Conservation (phyloP, 768 basidiomycete genomes). For the Hemileccinum impolitum region DNA sequence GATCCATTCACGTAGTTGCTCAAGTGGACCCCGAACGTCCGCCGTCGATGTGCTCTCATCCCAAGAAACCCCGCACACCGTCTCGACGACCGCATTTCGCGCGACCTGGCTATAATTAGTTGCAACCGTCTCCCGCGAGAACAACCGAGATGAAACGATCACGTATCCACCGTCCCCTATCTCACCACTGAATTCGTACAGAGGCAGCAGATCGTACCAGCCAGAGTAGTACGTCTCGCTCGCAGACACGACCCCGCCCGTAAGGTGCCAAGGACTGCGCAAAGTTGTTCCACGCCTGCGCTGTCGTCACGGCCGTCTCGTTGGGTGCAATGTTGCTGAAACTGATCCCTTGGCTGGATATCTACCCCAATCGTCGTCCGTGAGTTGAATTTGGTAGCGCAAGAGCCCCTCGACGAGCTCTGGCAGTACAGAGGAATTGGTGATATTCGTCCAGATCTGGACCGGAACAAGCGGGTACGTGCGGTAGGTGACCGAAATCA, state of each 20-base stretch:
- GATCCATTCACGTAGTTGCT: too few relatives aligned
- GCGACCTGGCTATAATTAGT: neutral
- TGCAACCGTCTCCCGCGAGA: neutral
- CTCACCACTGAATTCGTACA: neutral
- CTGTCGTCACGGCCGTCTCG: conserved; percentile 32
- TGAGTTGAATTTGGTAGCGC: conserved; percentile 32
- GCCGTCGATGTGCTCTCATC: too few relatives aligned
- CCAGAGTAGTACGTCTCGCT: neutral
- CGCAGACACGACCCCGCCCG: neutral
- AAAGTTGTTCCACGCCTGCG: conserved; percentile 31
- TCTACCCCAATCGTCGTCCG: conserved; percentile 46
- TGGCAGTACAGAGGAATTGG: conserved; percentile 25
- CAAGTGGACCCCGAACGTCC: too few relatives aligned
- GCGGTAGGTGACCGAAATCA: conserved; percentile 44
- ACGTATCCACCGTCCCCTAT: neutral
- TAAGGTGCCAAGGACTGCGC: conserved; percentile 4
- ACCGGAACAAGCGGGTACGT: conserved; percentile 39
- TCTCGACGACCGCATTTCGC: conserved; percentile 36
- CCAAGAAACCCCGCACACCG: neutral
- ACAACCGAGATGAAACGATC: neutral
- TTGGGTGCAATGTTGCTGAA: conserved; percentile 31
- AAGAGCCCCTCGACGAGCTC: conserved; percentile 34
- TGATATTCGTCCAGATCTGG: conserved; percentile 19
- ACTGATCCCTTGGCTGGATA: neutral
- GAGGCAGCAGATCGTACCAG: neutral